Conservation (phyloP, 176 grass and related monocot genomes). For the Neostapfia colusana region DNA sequence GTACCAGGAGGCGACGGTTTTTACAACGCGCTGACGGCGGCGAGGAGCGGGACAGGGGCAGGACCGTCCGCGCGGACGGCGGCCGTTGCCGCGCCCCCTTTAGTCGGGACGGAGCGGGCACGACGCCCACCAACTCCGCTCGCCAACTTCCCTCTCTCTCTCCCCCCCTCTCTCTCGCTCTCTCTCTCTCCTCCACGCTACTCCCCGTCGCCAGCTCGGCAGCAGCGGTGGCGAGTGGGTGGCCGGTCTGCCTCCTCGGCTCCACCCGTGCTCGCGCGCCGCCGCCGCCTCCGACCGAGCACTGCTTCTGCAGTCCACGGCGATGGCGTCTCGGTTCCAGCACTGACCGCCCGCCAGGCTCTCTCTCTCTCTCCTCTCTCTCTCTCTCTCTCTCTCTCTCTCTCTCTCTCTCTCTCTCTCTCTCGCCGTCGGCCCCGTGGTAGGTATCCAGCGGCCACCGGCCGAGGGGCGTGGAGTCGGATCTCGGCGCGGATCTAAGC, state of each 20-base stretch:
- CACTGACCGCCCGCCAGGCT: too few relatives aligned
- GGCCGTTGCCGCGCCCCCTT: neutral
- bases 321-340: too few relatives aligned
- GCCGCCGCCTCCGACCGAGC: neutral
- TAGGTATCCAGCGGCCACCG: too few relatives aligned
- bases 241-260: neutral
- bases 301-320: neutral
- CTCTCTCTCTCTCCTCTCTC: too few relatives aligned
- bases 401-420: too few relatives aligned
- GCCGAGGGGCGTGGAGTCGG: too few relatives aligned
- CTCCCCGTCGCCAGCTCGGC: constrained; percentile 9
- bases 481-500: constrained; percentile 22
- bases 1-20: too few relatives aligned
- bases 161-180: neutral
- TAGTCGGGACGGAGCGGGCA: neutral
- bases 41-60: neutral
- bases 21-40: too few relatives aligned
- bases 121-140: neutral
- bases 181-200: too few relatives aligned
- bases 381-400: too few relatives aligned
- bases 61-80: neutral
- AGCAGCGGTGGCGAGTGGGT: constrained; percentile 20
- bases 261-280: neutral
- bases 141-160: neutral
- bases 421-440: too few relatives aligned